Evolutionary conservation across 192 early-diverging fungal species (phyloP), one percentile per base, ranked within the genome.

Genomic region (Umbelopsis ramanniana): DNA sequence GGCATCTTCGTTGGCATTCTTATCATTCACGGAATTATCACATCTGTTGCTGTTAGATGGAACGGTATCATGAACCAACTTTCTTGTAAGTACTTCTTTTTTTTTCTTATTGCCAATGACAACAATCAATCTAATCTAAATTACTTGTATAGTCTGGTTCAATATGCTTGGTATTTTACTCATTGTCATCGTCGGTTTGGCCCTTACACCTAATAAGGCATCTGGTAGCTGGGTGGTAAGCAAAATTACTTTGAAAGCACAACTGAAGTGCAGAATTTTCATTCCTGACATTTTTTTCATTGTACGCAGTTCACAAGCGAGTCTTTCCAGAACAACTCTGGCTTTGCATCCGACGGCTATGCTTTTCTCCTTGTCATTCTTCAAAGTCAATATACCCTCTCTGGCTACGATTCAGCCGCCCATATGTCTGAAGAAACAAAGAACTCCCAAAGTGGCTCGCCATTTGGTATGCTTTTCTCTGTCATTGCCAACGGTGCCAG

Each of bases 301-400:
- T 73, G 72, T 6, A 43, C 40, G 11, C 24, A 73, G 6, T 83
- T 79, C 76, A 66, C 72, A 17, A 11, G 29, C 2, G 57, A 63
- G 17, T 63, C 57, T 29, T 63, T 63, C 37, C 33, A 33, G 1
- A 87, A 87, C 81, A 72, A 77, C 29, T 82, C 86, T 15, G 86
- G 86, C 9, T 87, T 83, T 70, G 45, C 67, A 8, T 80, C 72
- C 29, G 72, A 81, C 52, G 80, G 81, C 29, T 87, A 80, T 67
- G 86, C 81, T 46, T 82, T 85, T 23, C 76, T 84, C 70, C 73
- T 87, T 14, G 86, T 81, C 9, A 74, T 87, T 46, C 73, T 87
- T 4, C 77, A 81, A 66, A 84, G 84, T 17, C 86, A 87, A 71
- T 87, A 85, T 74, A 87, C 86, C 0, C 68, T 87, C 22, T 87